Evolutionary conservation across 2,329 filamentous ascomycete genomes (phyloP).

Genomic region (Diplodia sapinea): DNA sequence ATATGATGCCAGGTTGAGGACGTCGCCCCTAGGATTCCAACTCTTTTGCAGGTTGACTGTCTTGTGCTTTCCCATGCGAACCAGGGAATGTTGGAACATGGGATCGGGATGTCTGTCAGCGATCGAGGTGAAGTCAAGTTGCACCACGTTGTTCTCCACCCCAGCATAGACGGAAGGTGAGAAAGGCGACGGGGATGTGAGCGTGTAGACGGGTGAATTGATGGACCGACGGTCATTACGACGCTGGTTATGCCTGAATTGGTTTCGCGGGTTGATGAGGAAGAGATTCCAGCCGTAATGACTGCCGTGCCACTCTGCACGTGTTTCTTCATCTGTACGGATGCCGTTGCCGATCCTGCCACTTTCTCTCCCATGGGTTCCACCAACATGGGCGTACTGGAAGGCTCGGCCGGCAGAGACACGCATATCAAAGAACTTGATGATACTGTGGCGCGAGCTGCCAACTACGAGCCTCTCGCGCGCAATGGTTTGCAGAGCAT

Average conservation of each 20-base stretch:
- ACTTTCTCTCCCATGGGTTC: background rate
- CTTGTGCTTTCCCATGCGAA: constrained; percentile 12
- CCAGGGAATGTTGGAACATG: constrained; percentile 12
- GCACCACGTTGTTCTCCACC: constrained; percentile 53
- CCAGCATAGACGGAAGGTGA: constrained; percentile 57
- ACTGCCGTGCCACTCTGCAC: constrained; percentile 20
- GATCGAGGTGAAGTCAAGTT: constrained; percentile 52
- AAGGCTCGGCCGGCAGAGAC: constrained; percentile 53
- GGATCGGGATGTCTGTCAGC: constrained; percentile 53
- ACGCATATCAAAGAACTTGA: constrained; percentile 69
- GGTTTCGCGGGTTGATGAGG: constrained; percentile 50
- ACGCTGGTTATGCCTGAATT: constrained; percentile 33
- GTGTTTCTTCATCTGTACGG: background rate
- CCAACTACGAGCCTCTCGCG: constrained; percentile 64
- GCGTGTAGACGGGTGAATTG: constrained; percentile 55
- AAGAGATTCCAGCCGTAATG: constrained; percentile 54
- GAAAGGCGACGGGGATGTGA: constrained; percentile 53
- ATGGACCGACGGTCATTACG: constrained; percentile 33
- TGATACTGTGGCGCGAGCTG: constrained; percentile 60
- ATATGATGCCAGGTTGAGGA: constrained; percentile 54
- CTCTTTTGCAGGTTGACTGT: constrained; percentile 39
- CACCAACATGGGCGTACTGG: constrained; percentile 38
- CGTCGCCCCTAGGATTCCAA: constrained; percentile 46
- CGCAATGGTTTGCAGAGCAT: constrained; percentile 63
- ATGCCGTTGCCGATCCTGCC: background rate